Percentiles rank a stretch among this genome's conserved stretches.
Evolutionary conservation across 73 alveolate species (phyloP).

Genomic region (Loxodes magnus): DNA sequence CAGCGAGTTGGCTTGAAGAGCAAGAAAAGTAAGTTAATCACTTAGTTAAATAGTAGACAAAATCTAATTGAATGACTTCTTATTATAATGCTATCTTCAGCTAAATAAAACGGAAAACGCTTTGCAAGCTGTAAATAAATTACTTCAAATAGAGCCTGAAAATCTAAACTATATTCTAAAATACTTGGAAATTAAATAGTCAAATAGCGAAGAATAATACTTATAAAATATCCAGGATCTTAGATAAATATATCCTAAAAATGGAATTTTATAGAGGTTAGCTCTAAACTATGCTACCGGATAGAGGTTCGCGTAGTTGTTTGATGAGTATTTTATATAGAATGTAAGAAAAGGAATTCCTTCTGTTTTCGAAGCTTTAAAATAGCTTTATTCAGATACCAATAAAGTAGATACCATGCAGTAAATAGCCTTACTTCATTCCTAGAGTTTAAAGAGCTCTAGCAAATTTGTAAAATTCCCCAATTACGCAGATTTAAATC

Average conservation of each 20-base stretch:
- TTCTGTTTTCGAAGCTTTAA: conserved; percentile 31
- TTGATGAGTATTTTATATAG: conserved; percentile 8
- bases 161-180: conserved; percentile 13
- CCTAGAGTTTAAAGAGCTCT: conserved; percentile 5
- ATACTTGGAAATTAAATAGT: conserved; percentile 12
- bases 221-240: conserved; percentile 12
- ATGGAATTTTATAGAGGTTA: conserved; percentile 18
- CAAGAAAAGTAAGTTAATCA: neutral
- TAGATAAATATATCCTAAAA: conserved; percentile 24
- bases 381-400: conserved; percentile 13
- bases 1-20: conserved; percentile 12
- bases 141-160: conserved; percentile 17
- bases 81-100: conserved; percentile 5
- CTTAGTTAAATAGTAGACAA: conserved; percentile 20
- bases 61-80: conserved; percentile 11
- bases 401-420: conserved; percentile 15
- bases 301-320: conserved; percentile 11
- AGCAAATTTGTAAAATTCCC: neutral
- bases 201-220: conserved; percentile 7
- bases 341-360: conserved; percentile 44
- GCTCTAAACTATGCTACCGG: conserved; percentile 17
- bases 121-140: conserved; percentile 13
- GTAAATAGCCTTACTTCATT: conserved; percentile 13
- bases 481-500: conserved; percentile 1
- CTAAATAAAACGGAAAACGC: conserved; percentile 37